Conservation (phyloP, 148 eudicot genomes). For the Diospyros kaki region DNA sequence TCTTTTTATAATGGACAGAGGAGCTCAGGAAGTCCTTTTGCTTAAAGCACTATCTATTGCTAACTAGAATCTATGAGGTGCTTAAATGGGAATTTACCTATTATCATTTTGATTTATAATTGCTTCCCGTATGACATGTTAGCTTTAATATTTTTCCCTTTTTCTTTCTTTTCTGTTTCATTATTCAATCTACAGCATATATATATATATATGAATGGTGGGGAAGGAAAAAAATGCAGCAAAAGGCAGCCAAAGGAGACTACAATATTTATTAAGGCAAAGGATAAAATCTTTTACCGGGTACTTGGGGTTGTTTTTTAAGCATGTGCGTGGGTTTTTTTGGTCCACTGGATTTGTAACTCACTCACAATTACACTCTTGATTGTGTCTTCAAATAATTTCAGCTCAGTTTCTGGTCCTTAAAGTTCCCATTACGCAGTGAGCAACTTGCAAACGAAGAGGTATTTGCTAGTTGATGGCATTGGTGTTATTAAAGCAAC, state of each 20-base stretch:
- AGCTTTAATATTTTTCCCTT: background rate
- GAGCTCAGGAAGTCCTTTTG: constrained; percentile 66
- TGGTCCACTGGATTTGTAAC: background rate
- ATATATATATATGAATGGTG: constrained; percentile 58
- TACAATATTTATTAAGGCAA: constrained; percentile 64
- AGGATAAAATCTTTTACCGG: constrained; percentile 80
- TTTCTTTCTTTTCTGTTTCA: constrained; percentile 7
- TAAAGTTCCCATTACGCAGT: constrained; percentile 51
- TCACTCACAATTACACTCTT: background rate
- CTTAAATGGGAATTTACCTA: background rate
- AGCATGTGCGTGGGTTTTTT: too few species aligned
- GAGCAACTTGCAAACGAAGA: constrained; percentile 56
- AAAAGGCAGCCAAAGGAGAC: constrained; percentile 45
- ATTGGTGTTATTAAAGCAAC: background rate
- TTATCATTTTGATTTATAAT: background rate
- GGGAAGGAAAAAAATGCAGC: constrained; percentile 32
- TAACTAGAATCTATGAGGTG: constrained; percentile 86
- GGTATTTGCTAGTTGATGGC: constrained; percentile 38
- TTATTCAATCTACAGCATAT: constrained; percentile 27
- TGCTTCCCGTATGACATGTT: background rate
- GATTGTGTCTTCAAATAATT: constrained; percentile 21
- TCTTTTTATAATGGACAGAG: constrained; percentile 53
- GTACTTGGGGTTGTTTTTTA: constrained; percentile 20
- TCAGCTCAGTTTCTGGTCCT: constrained; percentile 87
- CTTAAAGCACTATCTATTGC: constrained; percentile 54